phyloP scores from a whole-genome alignment of 106 monocot genomes.

The Narthecium ossifragum region DNA sequence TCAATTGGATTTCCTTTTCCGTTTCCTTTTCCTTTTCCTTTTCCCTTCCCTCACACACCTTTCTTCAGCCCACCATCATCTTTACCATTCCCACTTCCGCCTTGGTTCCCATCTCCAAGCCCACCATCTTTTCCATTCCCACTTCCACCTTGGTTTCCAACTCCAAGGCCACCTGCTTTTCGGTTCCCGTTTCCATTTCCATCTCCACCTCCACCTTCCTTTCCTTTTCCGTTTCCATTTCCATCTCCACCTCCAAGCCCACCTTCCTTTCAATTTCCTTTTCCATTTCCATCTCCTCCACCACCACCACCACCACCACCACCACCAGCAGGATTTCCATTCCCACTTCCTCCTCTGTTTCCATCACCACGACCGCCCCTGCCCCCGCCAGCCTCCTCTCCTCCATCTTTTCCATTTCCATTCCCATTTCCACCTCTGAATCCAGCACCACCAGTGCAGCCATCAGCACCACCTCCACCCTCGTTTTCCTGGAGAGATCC shows the following conservation, averaged over 20 bases:
- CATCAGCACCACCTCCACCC: background rate
- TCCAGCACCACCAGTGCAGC: background rate
- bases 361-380: slow-evolving; percentile 12
- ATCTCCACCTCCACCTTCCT: slow-evolving; percentile 9
- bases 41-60: slow-evolving; percentile 47
- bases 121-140: slow-evolving; percentile 30
- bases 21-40: slow-evolving; percentile 37
- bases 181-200: background rate
- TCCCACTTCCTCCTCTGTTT: slow-evolving; percentile 6
- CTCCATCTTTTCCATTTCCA: background rate
- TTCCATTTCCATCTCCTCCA: slow-evolving; percentile 3
- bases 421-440: slow-evolving; percentile 11
- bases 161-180: background rate
- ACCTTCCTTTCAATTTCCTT: slow-evolving; percentile 14
- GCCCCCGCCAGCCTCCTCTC: background rate
- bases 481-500: background rate
- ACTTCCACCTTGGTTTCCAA: slow-evolving; percentile 22
- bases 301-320: slow-evolving; percentile 9
- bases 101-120: slow-evolving; percentile 12
- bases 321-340: background rate
- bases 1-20: slow-evolving; percentile 37
- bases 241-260: slow-evolving; percentile 13
- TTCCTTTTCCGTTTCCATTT: background rate
- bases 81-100: slow-evolving; percentile 14
- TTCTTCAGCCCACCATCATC: slow-evolving; percentile 21